Evolutionary conservation across 164 flowering plant genomes (phyloP), one percentile per base, ranked within the genome.

Genomic region (Cinnamomum micranthum): DNA sequence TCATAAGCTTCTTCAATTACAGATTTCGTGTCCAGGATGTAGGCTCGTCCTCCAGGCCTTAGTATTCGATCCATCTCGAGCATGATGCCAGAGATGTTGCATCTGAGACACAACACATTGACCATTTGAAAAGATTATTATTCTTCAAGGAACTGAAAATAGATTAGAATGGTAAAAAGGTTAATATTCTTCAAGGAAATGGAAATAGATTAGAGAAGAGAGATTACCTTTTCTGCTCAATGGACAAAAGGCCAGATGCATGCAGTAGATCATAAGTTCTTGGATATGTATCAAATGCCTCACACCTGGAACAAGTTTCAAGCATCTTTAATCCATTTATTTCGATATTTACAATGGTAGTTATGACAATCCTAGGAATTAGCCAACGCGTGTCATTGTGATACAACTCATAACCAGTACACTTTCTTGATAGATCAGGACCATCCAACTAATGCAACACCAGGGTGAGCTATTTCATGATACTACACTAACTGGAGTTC

Each of bases 11-110:
- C 86, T 73, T 68, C 77, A 52, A 90, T 85, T 25, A 88, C 77
- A 35, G 82, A 71, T 35, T 77, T 58, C 0, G 84, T 68, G 77
- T 92, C 95, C 9, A 84, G 88, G 33, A 91, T 89, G 78, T 91
- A 91, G 25, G 82, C 93, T 50, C 78, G 87, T 25, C 96, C 97
- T 60, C 89, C 88, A 22, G 92, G 96, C 77, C 97, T 86, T 19
- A 93, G 84, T 17, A 93, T 91, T 31, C 96, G 81, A 77, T 93
- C 96, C 92, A 93, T 91, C 84, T 93, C 96, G 6, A 93, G 88
- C 92, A 93, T 80, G 74, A 93, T 89, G 65, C 72, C 85, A 31
- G 94, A 81, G 22, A 85, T 82, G 74, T 85, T 87, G 74, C 97
- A 93, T 74, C 87, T 91, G 84, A 65, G 33, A 66, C 24, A 27